Evolutionary conservation across 306 rosid species (phyloP), one percentile per base, ranked within the genome.

Genomic region (Nissolia schottii): DNA sequence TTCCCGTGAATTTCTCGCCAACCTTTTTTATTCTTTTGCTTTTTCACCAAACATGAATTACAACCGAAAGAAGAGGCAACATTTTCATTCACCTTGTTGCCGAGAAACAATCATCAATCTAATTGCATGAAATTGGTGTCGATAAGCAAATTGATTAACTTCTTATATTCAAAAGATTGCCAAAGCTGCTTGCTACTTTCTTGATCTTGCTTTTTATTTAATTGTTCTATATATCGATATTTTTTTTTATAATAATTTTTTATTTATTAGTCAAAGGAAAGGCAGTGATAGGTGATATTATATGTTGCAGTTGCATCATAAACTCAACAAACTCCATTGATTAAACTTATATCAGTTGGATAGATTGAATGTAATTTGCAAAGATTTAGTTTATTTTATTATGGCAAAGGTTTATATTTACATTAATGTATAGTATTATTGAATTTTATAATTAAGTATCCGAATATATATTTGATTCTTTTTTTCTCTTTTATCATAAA

Each of bases 1-100:
- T 48, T 55, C 11, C 22, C 27, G 2, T 23, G 11, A 19, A 51
- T 63, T 67, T 43, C 48, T 49, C 70, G 18, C 14, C 56, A 29
- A 9, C 60, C 27, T 8, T 16, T 45, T 41, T 41, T 12, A 41
- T 25, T 13, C 19, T 12, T 54, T 55, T 57, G 20, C 61, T 19
- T 43, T 67, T 18, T 68, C 73, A 74, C 80, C 84, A 68, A 74
- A 62, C 79, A n/a, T 13, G 2, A 62, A 12, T 62, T 32, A 2
- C 19, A 37, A 35, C 28, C 24, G 23, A n/a, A 2, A 43, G 9
- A n/a, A 3, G 9, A 14, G 49, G 49, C 5, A 27, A 56, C 7
- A 5, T 27, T 19, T 59, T 59, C 22, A 59, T 10, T 59, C 22
- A 59, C 4, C 5, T 20, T 9, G 24, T 60, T 34, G 46, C 28